phyloP scores from a whole-genome alignment of 352 stramenopile species.

The Globisporangium uncinulatum region DNA sequence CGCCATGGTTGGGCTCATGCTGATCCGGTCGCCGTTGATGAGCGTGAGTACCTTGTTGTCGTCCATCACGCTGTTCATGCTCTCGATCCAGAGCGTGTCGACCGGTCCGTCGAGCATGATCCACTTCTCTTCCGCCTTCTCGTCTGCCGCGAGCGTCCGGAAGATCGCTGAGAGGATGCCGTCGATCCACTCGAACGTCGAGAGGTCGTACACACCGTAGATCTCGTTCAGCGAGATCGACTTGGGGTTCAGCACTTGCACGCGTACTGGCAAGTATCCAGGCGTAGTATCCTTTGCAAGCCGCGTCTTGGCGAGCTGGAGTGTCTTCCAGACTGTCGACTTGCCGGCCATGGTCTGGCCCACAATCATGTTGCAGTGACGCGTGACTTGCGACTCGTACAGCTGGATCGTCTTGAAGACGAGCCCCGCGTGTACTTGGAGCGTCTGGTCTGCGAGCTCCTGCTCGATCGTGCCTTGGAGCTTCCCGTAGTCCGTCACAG shows the following conservation, averaged over 20 bases:
- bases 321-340: slow-evolving; percentile 82
- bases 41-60: slow-evolving; percentile 86
- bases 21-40: slow-evolving; percentile 85
- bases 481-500: slow-evolving; percentile 88
- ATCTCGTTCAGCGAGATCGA: slow-evolving; percentile 88
- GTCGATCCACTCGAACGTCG: slow-evolving; percentile 86
- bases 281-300: slow-evolving; percentile 66
- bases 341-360: slow-evolving; percentile 90
- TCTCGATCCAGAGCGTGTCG: slow-evolving; percentile 88
- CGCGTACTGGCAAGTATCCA: slow-evolving; percentile 79
- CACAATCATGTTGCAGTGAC: slow-evolving; percentile 94
- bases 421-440: slow-evolving; percentile 88
- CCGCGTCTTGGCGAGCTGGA: slow-evolving; percentile 65
- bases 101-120: slow-evolving; percentile 87
- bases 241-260: slow-evolving; percentile 87
- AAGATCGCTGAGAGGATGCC: slow-evolving; percentile 83
- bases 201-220: slow-evolving; percentile 87
- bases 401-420: slow-evolving; percentile 95
- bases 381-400: slow-evolving; percentile 93
- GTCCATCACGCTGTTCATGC: slow-evolving; percentile 89
- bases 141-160: slow-evolving; percentile 63
- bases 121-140: slow-evolving; percentile 82
- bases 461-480: slow-evolving; percentile 87
- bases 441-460: slow-evolving; percentile 73
- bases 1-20: slow-evolving; percentile 81